Evolutionary conservation across 1,139 yeast species (phyloP).

Genomic region (Yamadazyma mexicana): DNA sequence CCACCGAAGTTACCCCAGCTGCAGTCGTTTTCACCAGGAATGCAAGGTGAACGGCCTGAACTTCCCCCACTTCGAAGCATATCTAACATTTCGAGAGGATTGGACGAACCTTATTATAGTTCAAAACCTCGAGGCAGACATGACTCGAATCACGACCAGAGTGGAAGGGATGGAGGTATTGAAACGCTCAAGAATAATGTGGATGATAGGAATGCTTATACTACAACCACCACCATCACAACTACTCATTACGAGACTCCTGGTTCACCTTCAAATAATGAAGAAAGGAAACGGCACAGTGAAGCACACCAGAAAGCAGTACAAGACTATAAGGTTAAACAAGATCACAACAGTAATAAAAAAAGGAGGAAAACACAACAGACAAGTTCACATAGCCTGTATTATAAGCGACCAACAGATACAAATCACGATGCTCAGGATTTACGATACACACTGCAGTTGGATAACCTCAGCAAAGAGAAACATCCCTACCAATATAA

Average conservation of each 20-base stretch:
- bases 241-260: slow-evolving; percentile 13
- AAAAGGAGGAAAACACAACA: no score
- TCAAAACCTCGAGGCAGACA: not conserved
- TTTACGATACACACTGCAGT: not conserved
- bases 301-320: slow-evolving; percentile 13
- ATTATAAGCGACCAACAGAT: not conserved
- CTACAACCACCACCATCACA: slow-evolving; percentile 16
- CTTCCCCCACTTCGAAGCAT: not conserved
- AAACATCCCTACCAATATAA: no score
- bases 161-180: no score
- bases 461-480: not conserved
- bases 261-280: not conserved
- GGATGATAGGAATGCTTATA: slow-evolving; percentile 2
- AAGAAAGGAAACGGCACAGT: not conserved
- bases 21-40: not conserved
- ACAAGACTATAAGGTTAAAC: slow-evolving; percentile 6
- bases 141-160: not conserved
- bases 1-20: no score
- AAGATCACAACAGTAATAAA: no score
- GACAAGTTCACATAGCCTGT: not conserved
- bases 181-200: not conserved
- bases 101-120: not conserved
- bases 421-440: no score
- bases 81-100: not conserved
- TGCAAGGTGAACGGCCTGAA: not conserved